Base-by-base conservation (phyloP, 768 basidiomycete genomes). In the Suillus decipiens region DNA sequence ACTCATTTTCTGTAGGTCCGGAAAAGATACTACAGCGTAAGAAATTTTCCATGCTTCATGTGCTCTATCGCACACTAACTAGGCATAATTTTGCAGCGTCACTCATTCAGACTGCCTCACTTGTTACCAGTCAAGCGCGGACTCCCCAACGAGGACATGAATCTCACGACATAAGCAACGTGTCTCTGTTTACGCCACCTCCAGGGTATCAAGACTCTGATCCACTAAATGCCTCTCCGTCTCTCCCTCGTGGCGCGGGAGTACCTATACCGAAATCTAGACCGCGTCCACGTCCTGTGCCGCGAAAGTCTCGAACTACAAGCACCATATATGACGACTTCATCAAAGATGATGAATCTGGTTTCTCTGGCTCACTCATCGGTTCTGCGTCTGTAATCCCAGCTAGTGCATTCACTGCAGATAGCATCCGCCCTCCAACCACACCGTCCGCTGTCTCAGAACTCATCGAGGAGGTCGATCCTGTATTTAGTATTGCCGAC, bases 401-500 rank as follows among this genome's bases (percentile, higher is more conserved):
- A 1, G 43, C 61, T 15, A 64, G 60, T 31, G 64, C 43, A 50
- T 63, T 19, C 24, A 67, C 66, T 1, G 64, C 64, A 43, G 74
- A 73, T 9, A 69, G 66, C 61, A 72, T 74, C 55, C 55, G 54
- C 45, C 59, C 67, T 61, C 65, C 61, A n/a, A 63, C 67, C 8
- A 54, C 66, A 0, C 64, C 73, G 1, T 43, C 63, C n/a, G 50
- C 22, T 39, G 34, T 66, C 36, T 64, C 67, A 7, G 67, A 63
- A 12, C n/a, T 12, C 1, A n/a, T 55, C 10, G 70, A 61, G 0
- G 72, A 75, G 43, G 42, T 34, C 33, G 69, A 70, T 42, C 70
- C 66, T 51, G 68, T 70, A 6, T 67, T 76, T 48, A 80, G 72
- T 64, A 85, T 86, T 31, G 85, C 85, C n/a, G 85, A 87, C 47